These are phyloP conservation scores for Mycogone perniciosa DNA, from an alignment of 2,329 filamentous ascomycete genomes.

Conservation along the genomic window DNA sequence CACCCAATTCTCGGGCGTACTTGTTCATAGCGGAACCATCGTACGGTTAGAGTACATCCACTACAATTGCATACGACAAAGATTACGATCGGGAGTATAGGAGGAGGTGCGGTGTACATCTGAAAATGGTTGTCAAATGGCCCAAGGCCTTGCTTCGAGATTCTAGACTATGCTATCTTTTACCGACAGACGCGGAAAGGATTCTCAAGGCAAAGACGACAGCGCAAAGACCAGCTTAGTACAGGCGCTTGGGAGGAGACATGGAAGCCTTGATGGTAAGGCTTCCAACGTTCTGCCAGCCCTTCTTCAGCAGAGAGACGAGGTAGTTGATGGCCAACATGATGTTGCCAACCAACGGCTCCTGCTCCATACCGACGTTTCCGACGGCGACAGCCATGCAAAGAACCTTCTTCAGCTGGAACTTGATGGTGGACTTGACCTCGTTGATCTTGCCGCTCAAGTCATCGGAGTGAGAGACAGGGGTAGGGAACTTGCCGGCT, in stretches of 20 bases:
- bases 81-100: neutral
- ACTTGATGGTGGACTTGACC: conserved; percentile 99
- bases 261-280: conserved; percentile 99
- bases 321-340: conserved; percentile 99
- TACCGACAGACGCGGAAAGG: neutral
- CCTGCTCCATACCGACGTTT: conserved; percentile 95
- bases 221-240: conserved; percentile 53
- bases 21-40: too few species aligned
- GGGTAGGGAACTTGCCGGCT: conserved; percentile 99
- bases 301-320: conserved; percentile 99
- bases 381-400: conserved; percentile 99
- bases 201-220: conserved; percentile 12
- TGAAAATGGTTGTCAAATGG: neutral
- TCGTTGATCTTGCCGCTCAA: conserved; percentile 93
- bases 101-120: neutral
- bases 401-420: conserved; percentile 99
- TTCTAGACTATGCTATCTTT: conserved; percentile 10
- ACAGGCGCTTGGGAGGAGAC: conserved; percentile 96
- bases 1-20: too few species aligned
- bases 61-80: neutral
- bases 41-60: neutral
- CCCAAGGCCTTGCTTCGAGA: conserved; percentile 9
- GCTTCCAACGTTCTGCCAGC: conserved; percentile 99
- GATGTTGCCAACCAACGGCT: conserved; percentile 96
- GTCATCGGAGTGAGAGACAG: conserved; percentile 94